phyloP scores from a whole-genome alignment of 1,284 basidiomycete genomes.

The Mycena sp. region DNA sequence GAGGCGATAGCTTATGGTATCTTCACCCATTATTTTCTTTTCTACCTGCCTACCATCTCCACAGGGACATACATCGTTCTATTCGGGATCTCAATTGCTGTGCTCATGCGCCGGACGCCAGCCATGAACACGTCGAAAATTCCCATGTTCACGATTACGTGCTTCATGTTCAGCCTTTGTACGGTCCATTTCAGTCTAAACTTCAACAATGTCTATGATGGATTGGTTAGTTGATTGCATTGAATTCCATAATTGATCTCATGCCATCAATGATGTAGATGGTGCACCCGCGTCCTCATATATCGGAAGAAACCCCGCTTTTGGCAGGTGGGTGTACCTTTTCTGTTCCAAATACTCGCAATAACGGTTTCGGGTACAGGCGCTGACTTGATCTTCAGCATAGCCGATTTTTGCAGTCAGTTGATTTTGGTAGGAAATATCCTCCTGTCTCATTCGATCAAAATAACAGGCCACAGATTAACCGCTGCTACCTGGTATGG shows the following conservation, averaged over 20 bases:
- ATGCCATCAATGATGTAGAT: background rate
- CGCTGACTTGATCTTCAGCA: slow-evolving; percentile 43
- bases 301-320: slow-evolving; percentile 16
- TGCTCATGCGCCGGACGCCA: background rate
- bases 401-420: slow-evolving; percentile 20
- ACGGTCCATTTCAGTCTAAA: slow-evolving; percentile 49
- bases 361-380: background rate
- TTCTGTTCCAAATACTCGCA: no score
- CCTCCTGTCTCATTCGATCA: background rate
- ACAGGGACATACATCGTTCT: slow-evolving; percentile 11
- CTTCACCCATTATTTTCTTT: no score
- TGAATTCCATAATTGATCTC: slow-evolving; percentile 41
- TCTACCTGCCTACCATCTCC: background rate
- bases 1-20: slow-evolving; percentile 18
- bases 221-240: slow-evolving; percentile 39
- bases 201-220: slow-evolving; percentile 47
- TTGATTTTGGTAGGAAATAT: slow-evolving; percentile 4
- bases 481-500: slow-evolving; percentile 53
- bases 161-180: slow-evolving; percentile 44
- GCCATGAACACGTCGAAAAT: background rate
- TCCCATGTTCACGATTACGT: slow-evolving; percentile 34
- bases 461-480: slow-evolving; percentile 30
- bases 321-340: slow-evolving; percentile 2
- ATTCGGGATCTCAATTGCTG: background rate
- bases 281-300: slow-evolving; percentile 11